Evolutionary conservation across 495 filamentous ascomycete genomes (phyloP), one percentile per base, ranked within the genome.

Genomic region (Hapsidospora chrysogenum): DNA sequence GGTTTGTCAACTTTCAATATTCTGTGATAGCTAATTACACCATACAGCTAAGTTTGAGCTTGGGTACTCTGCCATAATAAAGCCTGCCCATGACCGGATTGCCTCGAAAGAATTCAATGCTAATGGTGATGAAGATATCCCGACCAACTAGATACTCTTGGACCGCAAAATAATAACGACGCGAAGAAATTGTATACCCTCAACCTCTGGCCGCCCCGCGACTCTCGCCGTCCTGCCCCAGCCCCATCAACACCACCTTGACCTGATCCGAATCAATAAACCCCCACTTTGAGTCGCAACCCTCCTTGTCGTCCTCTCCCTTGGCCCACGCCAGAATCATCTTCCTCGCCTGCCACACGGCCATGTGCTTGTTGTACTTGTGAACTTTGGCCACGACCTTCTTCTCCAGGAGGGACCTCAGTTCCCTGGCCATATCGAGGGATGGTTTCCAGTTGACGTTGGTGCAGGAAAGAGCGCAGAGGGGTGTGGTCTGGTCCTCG

Each of bases 281-380:
- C 11, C 23, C 23, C 23, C 23, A 26, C 11, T 26, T 26, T 11
- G 23, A 6, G 23, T 11, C 23, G 23, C 6, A 6, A 26, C 23
- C 23, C 6, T 26, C 6, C 23, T 26, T 26, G 23, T 26, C 6
- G 6, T 26, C 23, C 23, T 26, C 11, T 28, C 33, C 33, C 33
- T 36, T 23, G 4, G 33, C 33, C 33, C 33, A 36, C 33, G 21
- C 33, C n/a, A 17, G 3, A 22, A 36, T 18, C 11, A 36, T 16
- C 33, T 36, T 23, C 11, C 33, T 19, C 2, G 20, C 33, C 20
- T 25, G 33, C 33, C 33, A 36, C 0, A 36, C 25, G 1, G 33
- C 33, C 5, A 25, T 16, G 8, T 25, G 20, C 14, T 36, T 36
- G 21, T 36, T 36, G 20, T 25, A 11, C 8, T 27, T 23, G 22